Conservation (phyloP, 371 early-diverging fungal genomes). For the Mucor indicus region DNA sequence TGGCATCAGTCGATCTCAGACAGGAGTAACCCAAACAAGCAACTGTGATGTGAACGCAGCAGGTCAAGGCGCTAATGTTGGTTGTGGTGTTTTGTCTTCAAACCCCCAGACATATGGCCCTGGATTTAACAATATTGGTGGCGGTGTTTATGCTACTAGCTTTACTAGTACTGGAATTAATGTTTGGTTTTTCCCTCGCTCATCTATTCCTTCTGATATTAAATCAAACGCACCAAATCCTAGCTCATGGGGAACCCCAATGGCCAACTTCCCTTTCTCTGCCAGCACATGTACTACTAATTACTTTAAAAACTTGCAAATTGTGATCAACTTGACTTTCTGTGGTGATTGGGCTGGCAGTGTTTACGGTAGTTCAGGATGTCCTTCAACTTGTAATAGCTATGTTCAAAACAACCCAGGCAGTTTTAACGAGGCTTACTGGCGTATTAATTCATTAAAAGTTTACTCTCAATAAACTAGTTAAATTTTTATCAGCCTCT, state of each 20-base stretch:
- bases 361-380: conserved; percentile 6
- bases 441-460: conserved; percentile 17
- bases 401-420: conserved; percentile 15
- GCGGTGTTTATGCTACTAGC: conserved; percentile 38
- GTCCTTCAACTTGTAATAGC: conserved; percentile 13
- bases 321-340: conserved; percentile 19
- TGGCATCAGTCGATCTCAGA: conserved; percentile 1
- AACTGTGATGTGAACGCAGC: conserved; percentile 15
- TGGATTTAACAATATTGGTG: conserved; percentile 27
- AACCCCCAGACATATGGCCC: conserved; percentile 21
- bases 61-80: conserved; percentile 19
- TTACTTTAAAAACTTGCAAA: conserved; percentile 8
- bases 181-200: conserved; percentile 30
- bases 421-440: conserved; percentile 19
- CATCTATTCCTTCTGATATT: conserved; percentile 32
- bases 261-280: conserved; percentile 26
- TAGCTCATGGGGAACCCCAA: conserved; percentile 23
- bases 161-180: conserved; percentile 18
- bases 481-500: too few relatives aligned
- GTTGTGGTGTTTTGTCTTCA: conserved; percentile 18
- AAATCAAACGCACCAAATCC: conserved; percentile 20
- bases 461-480: too few relatives aligned
- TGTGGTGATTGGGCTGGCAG: conserved; percentile 25
- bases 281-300: conserved; percentile 3
- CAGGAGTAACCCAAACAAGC: conserved; percentile 1